phyloP scores from a whole-genome alignment of 352 stramenopile genomes.

The Albugo candida region DNA sequence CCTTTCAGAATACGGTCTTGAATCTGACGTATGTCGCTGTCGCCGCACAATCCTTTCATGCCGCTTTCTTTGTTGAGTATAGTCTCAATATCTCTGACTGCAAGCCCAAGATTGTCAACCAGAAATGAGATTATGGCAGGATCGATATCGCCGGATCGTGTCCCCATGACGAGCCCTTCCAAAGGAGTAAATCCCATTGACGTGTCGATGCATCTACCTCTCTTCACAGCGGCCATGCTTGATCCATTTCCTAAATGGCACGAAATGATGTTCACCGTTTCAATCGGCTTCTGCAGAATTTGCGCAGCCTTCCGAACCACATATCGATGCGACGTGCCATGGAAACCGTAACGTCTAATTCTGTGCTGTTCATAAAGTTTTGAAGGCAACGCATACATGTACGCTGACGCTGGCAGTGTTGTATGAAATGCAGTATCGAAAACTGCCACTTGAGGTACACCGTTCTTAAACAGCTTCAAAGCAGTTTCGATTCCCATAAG shows the following conservation, averaged over 20 bases:
- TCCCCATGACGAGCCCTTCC: conserved; percentile 79
- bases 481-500: conserved; percentile 71
- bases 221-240: conserved; percentile 53
- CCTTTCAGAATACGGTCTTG: conserved; percentile 27
- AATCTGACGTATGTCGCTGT: conserved; percentile 71
- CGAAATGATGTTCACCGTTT: conserved; percentile 56
- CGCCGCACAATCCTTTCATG: conserved; percentile 54
- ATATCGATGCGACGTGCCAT: conserved; percentile 78
- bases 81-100: conserved; percentile 50
- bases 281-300: conserved; percentile 31
- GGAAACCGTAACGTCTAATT: conserved; percentile 81
- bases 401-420: conserved; percentile 66
- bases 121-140: conserved; percentile 65
- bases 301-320: conserved; percentile 48
- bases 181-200: conserved; percentile 82
- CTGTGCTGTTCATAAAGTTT: conserved; percentile 59
- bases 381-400: conserved; percentile 62
- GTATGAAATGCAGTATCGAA: conserved; percentile 84
- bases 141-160: conserved; percentile 72
- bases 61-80: conserved; percentile 84
- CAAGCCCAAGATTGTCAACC: conserved; percentile 41
- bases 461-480: conserved; percentile 40
- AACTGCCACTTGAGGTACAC: conserved; percentile 56
- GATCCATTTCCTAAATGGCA: conserved; percentile 79
- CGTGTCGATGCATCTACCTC: conserved; percentile 72